These are phyloP conservation scores for Rhizopogon rudus DNA, from an alignment of 768 basidiomycete species.

Conservation along the genomic window DNA sequence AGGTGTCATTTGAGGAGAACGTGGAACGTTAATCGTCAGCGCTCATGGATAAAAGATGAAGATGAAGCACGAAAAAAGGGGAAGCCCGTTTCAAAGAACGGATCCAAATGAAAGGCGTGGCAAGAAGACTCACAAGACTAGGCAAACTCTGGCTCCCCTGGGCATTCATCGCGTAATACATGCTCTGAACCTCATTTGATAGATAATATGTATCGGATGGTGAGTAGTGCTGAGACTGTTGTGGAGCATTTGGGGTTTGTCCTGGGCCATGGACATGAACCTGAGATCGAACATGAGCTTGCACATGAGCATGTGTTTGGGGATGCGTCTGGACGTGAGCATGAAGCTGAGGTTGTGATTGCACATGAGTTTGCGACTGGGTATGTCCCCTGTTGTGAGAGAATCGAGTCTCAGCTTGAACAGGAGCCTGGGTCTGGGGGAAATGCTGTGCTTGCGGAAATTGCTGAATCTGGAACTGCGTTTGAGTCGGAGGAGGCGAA, in stretches of 20 bases:
- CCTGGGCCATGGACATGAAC: not conserved
- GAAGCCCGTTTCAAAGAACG: not conserved
- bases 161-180: slow-evolving; percentile 6
- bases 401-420: slow-evolving; percentile 1
- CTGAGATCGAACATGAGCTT: not conserved
- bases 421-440: slow-evolving; percentile 21
- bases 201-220: not conserved
- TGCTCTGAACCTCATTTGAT: not conserved
- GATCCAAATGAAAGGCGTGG: not conserved
- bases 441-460: slow-evolving; percentile 11
- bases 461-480: slow-evolving; percentile 2
- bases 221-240: not conserved
- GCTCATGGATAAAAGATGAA: not conserved
- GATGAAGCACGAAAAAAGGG: not conserved
- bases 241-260: not conserved
- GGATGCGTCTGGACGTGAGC: not conserved
- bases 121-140: slow-evolving; percentile 18
- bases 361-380: not conserved
- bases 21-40: not conserved
- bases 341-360: slow-evolving; percentile 3
- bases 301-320: not conserved
- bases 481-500: not conserved
- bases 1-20: not conserved
- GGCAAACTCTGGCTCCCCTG: slow-evolving; percentile 16
- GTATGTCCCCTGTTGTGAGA: not conserved